Percentiles rank a stretch among this genome's conserved stretches.
phyloP scores from a whole-genome alignment of 805 yeast genomes.

The baker's yeast (Saccharomyces cerevisiae) region DNA sequence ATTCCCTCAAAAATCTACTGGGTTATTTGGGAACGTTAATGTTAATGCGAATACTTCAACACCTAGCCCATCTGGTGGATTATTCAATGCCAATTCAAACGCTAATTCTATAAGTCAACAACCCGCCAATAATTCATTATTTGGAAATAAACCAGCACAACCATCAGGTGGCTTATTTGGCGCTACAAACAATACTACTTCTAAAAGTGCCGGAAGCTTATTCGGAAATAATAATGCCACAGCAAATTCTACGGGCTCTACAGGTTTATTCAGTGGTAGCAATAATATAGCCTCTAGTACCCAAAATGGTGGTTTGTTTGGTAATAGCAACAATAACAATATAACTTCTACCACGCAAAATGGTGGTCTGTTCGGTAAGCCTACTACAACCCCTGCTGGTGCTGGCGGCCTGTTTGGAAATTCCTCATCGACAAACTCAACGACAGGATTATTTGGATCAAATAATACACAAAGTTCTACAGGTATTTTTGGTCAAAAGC shows the following conservation, averaged over 20 bases:
- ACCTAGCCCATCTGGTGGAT: conserved; percentile 27
- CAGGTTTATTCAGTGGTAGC: conserved; percentile 6
- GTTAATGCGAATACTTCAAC: conserved; percentile 18
- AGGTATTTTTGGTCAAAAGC: conserved; percentile 7
- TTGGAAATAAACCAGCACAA: conserved; percentile 4
- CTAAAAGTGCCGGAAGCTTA: conserved; percentile 14
- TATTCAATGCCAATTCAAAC: conserved; percentile 19
- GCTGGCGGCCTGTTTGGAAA: conserved; percentile 9
- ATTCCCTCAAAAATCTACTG: conserved; percentile 16
- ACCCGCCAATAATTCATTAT: conserved; percentile 5
- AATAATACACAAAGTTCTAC: background rate
- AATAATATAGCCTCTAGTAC: conserved; percentile 7
- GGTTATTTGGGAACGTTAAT: conserved; percentile 19
- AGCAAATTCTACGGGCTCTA: conserved; percentile 1
- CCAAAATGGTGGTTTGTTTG: conserved; percentile 21
- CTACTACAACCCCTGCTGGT: conserved; percentile 3
- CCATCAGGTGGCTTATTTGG: conserved; percentile 20
- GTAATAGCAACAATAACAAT: conserved; percentile 3
- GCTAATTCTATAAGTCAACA: conserved; percentile 4
- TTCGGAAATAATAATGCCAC: conserved; percentile 16
- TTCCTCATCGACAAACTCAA: background rate
- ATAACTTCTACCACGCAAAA: conserved; percentile 2
- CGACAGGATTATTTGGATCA: conserved; percentile 10
- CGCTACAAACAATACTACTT: conserved; percentile 5
- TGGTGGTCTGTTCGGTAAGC: conserved; percentile 6